Evolutionary conservation across 2,329 filamentous ascomycete genomes (phyloP), one percentile per base, ranked within the genome.

Genomic region (Cladosporium sp.): DNA sequence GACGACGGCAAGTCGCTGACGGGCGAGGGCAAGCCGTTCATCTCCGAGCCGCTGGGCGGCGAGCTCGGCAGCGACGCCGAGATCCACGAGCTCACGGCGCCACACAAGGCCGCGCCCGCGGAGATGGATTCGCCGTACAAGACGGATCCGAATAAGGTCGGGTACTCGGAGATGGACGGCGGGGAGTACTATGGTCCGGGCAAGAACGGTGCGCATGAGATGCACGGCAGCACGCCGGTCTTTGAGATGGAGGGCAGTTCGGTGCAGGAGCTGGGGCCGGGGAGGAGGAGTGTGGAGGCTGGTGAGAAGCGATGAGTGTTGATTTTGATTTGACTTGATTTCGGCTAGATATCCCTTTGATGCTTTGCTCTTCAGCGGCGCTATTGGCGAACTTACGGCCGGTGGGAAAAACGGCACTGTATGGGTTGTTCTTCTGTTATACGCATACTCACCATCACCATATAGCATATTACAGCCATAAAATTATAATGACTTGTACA

Each of bases 121-220:
- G 66, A 68, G 57, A 60, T 68, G 59, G 66, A 65, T 43, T 59
- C 59, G 18, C 63, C 63, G 10, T 60, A 66, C 50, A 60, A 59
- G 43, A 52, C 61, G 19, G 63, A 68, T 54, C 64, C 66, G n/a
- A 65, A 66, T 38, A 62, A 62, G 46, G 58, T 59, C 14, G 64
- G 63, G 5, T 68, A 66, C 49, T 61, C 57, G 2, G 66, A 68
- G 54, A 63, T 68, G 63, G 63, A 64, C 18, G 62, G 60, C 8
- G 57, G 56, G 2, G 56, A 54, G 9, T 56, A 56, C 37, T 56
- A 54, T 22, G 58, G 55, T 18, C 52, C 54, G 28, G 59, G 57
- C 14, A 55, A 56, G 51, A 41, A 52, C 3, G 38, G 42, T 10
- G 54, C 56, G 35, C 54, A 60, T 50, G 63, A 64, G 48, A 56